Evolutionary conservation across 164 flowering plant species (phyloP), one percentile per base, ranked within the genome.

Genomic region (Berberis thunbergii): DNA sequence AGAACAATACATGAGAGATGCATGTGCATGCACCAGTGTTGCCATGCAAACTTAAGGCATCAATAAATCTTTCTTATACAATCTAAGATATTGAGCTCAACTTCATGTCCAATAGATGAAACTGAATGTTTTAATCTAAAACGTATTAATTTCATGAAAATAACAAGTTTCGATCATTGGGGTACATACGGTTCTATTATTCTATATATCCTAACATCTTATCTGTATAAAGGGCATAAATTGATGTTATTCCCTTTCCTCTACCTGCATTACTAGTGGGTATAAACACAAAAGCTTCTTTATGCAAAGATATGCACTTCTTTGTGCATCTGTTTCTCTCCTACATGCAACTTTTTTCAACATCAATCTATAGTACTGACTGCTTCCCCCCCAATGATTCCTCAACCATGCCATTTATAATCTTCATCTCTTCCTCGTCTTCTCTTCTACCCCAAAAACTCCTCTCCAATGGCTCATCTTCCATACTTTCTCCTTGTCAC

Each of bases 271-370:
- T 26, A 42, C 59, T 71, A 71, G 84, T 81, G 83, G 75, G 86
- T 69, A 84, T 84, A 79, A 74, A 74, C 75, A 10, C 67, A 82
- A 86, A 86, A 64, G 88, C 78, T 50, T 74, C 88, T 86, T 84
- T 86, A 79, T 63, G 77, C 76, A 75, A 81, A 81, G 77, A 72
- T 64, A 73, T 65, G 65, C 65, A 60, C 55, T 61, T 68, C 64
- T 59, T 62, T 60, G 43, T 54, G 45, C 53, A 7, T 69, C 11
- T 58, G 46, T 59, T 44, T 68, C 52, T 57, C 65, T 49, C 64
- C 67, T 67, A 45, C 75, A 71, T 56, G 68, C 66, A 76, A 59
- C 70, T 62, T 58, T 70, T 54, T 63, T 69, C 68, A 70, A 72
- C 61, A 70, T 64, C 69, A 65, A 69, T 45, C 60, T 72, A 67